phyloP scores from a whole-genome alignment of 805 yeast genomes.

The Blastobotrys americana region DNA sequence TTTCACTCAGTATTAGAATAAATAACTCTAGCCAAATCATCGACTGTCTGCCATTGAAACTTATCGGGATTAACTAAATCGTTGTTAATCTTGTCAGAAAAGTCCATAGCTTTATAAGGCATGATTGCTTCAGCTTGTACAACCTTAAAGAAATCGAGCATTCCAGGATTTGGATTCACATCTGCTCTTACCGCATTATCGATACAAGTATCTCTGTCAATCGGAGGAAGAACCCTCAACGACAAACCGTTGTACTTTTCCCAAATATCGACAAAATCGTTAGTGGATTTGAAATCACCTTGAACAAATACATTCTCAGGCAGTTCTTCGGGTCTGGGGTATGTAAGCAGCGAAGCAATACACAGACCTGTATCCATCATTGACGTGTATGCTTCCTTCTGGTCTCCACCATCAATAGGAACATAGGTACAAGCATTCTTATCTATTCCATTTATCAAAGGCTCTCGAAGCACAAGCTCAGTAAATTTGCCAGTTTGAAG shows the following conservation, averaged over 20 bases:
- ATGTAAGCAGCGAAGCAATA: neutral
- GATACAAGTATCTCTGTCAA: neutral
- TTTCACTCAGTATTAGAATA: neutral
- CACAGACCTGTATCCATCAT: neutral
- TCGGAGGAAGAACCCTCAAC: neutral
- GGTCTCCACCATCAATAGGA: slow-evolving; percentile 2
- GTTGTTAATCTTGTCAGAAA: neutral
- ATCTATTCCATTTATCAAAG: slow-evolving; percentile 4
- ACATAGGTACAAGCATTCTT: neutral
- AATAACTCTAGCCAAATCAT: neutral
- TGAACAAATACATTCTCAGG: neutral
- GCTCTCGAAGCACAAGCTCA: slow-evolving; percentile 2
- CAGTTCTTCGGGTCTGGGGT: neutral
- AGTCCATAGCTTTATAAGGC: neutral
- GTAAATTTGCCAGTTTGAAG: slow-evolving; percentile 2
- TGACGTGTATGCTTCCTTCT: slow-evolving; percentile 4
- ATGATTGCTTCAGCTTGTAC: neutral
- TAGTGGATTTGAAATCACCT: neutral
- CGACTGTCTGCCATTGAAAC: neutral
- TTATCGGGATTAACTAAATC: neutral
- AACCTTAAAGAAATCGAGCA: neutral
- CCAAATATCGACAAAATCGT: neutral
- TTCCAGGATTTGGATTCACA: neutral
- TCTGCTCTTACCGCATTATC: neutral
- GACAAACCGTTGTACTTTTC: neutral